Conservation (phyloP, 257 asterid species). For the Nicotiana attenuata region DNA sequence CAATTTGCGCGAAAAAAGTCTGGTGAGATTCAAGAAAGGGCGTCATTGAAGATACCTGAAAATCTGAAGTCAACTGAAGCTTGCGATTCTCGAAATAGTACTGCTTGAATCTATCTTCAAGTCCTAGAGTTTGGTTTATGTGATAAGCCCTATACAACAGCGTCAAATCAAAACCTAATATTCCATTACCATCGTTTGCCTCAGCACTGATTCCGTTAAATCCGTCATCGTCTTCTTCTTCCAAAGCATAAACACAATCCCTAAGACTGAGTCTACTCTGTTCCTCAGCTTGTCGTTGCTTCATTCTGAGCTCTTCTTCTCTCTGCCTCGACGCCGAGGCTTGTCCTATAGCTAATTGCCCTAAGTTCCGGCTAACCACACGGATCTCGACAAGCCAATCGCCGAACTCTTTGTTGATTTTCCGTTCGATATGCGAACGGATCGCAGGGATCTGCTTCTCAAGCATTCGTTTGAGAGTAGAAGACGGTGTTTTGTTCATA, state of each 20-base stretch:
- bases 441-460: slow-evolving; percentile 95
- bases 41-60: slow-evolving; percentile 97
- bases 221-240: slow-evolving; percentile 82
- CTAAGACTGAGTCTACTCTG: slow-evolving; percentile 85
- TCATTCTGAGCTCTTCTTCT: slow-evolving; percentile 83
- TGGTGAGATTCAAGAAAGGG: slow-evolving; percentile 95
- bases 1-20: slow-evolving; percentile 94
- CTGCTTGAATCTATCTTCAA: slow-evolving; percentile 72
- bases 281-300: slow-evolving; percentile 97
- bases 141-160: slow-evolving; percentile 85
- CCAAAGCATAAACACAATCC: slow-evolving; percentile 78
- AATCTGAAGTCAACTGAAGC: slow-evolving; percentile 92
- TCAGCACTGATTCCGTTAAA: slow-evolving; percentile 41
- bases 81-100: slow-evolving; percentile 89
- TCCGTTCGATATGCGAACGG: slow-evolving; percentile 69
- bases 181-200: slow-evolving; percentile 36
- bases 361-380: slow-evolving; percentile 69
- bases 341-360: slow-evolving; percentile 97
- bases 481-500: slow-evolving; percentile 52
- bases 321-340: slow-evolving; percentile 95
- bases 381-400: slow-evolving; percentile 98
- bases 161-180: slow-evolving; percentile 73
- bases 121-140: slow-evolving; percentile 79
- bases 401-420: slow-evolving; percentile 75
- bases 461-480: slow-evolving; percentile 62